Evolutionary conservation across 2,329 filamentous ascomycete genomes (phyloP), one percentile per base, ranked within the genome.

Genomic region (Pseudohalonectria lignicola): DNA sequence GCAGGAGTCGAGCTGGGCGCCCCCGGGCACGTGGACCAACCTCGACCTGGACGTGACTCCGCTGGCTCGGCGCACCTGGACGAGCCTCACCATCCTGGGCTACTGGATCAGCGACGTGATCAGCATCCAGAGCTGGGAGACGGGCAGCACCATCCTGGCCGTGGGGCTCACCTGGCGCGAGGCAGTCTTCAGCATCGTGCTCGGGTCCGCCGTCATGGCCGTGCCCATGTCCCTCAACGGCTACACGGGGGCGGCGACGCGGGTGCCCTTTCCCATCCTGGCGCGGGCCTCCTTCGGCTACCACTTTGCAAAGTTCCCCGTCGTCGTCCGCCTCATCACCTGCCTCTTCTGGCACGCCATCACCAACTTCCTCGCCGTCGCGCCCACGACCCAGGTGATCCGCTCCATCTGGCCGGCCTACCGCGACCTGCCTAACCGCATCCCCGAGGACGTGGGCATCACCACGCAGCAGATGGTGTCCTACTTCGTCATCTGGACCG

Each of bases 401-500:
- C 15, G n/a, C n/a, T 16, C 29, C 20, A 56, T 56, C 31, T 55
- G 54, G 8, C 52, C 57, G 8, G 57, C 39, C 4, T 49, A 53
- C 41, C 54, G 51, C 10, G 49, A 57, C 40, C 60, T 63, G 26
- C 59, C 59, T 17, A 49, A 49, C 41, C 39, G 50, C 34, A 56
- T 63, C 29, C 57, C 59, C 2, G 50, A 40, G 4, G 57, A 47
- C 19, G 49, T 57, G 8, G 60, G 60, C 20, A 62, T 63, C 42
- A 61, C 58, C 11, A 59, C 54, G n/a, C 38, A 42, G 28, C 53
- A 53, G 25, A 61, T 63, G 53, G 49, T 59, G 29, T 50, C 54
- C 1, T 60, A 59, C 37, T 57, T 62, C 38, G 45, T 61, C 16
- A 57, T 54, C 41, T 63, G 59, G 59, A 41, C 57, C 25, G 47